Evolutionary conservation across 139 green algal genomes (phyloP), one percentile per base, ranked within the genome.

Genomic region (Axilococcus clingmanii): DNA sequence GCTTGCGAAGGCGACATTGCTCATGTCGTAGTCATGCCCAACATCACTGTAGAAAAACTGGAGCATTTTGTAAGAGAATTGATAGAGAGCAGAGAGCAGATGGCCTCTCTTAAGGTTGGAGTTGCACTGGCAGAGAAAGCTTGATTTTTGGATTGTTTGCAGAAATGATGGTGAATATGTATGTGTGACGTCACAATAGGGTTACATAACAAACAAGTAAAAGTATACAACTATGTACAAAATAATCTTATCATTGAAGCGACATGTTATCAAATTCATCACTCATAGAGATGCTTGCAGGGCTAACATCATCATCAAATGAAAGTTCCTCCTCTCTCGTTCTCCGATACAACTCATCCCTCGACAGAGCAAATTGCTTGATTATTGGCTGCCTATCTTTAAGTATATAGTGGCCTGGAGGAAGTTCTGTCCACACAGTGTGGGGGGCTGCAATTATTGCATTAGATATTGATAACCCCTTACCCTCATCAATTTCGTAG

Each of bases 1-100:
- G 89, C 89, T 5, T 97, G 89, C 66, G 74, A 96, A 80, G 82
- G 71, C 8, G 75, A 90, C 57, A 93, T 97, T 33, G 89, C 89
- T 17, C 89, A 97, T 56, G 89, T 95, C 24, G 88, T 97, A 19
- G 89, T 97, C 8, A 97, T 97, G 89, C 89, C 88, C 48, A 97
- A 94, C 74, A 85, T 97, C 42, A 80, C 63, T 4, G 58, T 91
- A 7, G 68, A 81, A 32, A 96, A 94, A 78, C 71, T 97, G 46
- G 80, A 96, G 59, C 48, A 63, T 6, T 97, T 97, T 73, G 82
- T 97, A 12, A 27, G 65, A 35, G 81, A 87, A 55, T 71, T 91
- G 23, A 59, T 89, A 33, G 63, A 61, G 36, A 75, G 38, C 31
- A 54, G 59, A 30, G 37, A 17, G 34, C 11, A 30, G 11, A 28